Evolutionary conservation across 768 basidiomycete genomes (phyloP), one percentile per base, ranked within the genome.

Genomic region (Daedalea quercina): DNA sequence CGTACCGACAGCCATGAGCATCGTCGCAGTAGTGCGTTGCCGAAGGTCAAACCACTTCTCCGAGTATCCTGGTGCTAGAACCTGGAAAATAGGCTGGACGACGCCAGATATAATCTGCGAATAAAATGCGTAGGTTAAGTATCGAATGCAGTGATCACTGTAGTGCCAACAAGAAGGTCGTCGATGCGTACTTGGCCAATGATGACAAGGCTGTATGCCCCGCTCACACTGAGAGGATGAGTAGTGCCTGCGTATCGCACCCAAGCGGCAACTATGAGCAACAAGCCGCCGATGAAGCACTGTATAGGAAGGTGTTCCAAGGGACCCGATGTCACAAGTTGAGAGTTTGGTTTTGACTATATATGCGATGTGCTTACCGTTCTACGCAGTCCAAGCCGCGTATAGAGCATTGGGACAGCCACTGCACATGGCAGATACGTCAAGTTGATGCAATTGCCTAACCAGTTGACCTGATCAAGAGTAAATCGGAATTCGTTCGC

Each of bases 21-120:
- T 80, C n/a, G 80, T 93, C 11, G 87, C 87, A 0, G 90, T 91
- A 2, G 86, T 90, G 37, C 90, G 75, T 12, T 84, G 81, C 54
- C 78, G 73, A 44, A 90, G 68, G 55, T 86, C 81, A 60, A 93
- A 93, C 90, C 90, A 93, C 26, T 69, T 79, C 63, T 93, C 87
- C 0, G 90, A 90, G 66, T 85, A 93, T 48, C 79, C 83, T 1
- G 90, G 87, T 3, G 85, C 86, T 8, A 91, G 69, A 20, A 92
- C 78, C 67, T 88, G 88, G 65, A 81, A 91, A 13, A 84, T 70
- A 2, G 89, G 82, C 61, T 89, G 85, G 2, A 86, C 72, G 43
- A 88, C 66, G 1, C 78, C 79, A 6, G 79, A 73, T 35, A 90
- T 74, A 13, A 83, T 57, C 87, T 90, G 52, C 23, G 23, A n/a